Conservation (phyloP, 306 rosid species). For the Citrullus amarus region DNA sequence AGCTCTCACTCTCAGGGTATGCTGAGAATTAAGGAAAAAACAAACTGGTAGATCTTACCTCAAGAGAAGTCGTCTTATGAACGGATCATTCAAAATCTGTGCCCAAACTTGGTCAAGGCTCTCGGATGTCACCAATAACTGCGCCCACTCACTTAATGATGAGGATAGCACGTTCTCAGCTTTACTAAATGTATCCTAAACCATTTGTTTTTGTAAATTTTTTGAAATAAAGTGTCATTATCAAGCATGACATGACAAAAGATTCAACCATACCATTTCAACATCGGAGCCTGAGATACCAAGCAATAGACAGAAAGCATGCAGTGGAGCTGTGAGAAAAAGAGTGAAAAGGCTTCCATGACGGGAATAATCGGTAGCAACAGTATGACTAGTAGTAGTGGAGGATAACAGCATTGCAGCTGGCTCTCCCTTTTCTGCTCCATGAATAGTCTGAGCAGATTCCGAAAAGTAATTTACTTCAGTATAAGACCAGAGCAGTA, state of each 20-base stretch:
- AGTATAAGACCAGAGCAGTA: background rate
- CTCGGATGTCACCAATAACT: conserved; percentile 43
- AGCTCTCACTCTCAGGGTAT: background rate
- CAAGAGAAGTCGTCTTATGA: conserved; percentile 76
- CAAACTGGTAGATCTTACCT: conserved; percentile 31
- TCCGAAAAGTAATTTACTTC: conserved; percentile 1
- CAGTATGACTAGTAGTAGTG: conserved; percentile 29
- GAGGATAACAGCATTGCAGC: conserved; percentile 92
- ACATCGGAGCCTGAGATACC: conserved; percentile 60
- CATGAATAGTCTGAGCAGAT: conserved; percentile 45
- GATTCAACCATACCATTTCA: conserved; percentile 45
- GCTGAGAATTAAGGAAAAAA: background rate
- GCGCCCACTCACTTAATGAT: conserved; percentile 61
- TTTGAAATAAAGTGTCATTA: background rate
- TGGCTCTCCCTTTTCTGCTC: conserved; percentile 70
- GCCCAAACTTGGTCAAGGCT: conserved; percentile 79
- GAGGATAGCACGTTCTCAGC: conserved; percentile 65
- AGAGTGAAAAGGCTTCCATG: conserved; percentile 82
- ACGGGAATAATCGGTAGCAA: conserved; percentile 28
- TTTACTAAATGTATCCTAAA: conserved; percentile 56
- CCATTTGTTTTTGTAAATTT: conserved; percentile 5
- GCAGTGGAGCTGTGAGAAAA: conserved; percentile 88
- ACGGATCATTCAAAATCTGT: conserved; percentile 67
- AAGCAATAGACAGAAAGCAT: conserved; percentile 70
- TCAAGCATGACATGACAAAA: conserved; percentile 9